Percentiles rank a stretch among this genome's conserved stretches.
Evolutionary conservation across 495 filamentous ascomycete genomes (phyloP).

Genomic region (Penicillium lagena): DNA sequence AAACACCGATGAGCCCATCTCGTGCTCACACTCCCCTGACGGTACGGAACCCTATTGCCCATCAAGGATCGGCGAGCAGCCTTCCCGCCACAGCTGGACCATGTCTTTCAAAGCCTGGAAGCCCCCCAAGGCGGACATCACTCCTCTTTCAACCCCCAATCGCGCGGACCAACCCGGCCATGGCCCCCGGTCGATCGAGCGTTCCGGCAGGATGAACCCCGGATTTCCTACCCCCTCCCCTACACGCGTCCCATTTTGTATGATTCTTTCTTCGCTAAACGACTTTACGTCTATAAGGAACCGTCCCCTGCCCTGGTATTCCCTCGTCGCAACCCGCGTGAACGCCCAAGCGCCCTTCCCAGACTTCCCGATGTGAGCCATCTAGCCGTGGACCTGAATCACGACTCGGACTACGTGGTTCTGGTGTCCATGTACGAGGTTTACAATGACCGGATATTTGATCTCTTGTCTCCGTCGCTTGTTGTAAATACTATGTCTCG

Average conservation of each 20-base stretch:
- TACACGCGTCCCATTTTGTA: constrained; percentile 11
- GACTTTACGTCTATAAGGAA: constrained; percentile 42
- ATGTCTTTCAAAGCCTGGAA: constrained; percentile 24
- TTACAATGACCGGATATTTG: constrained; percentile 97
- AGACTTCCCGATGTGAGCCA: constrained; percentile 68
- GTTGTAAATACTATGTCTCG: constrained; percentile 34
- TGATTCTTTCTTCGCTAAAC: constrained; percentile 28
- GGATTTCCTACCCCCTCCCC: constrained; percentile 9
- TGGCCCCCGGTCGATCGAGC: constrained; percentile 6
- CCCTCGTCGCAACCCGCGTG: constrained; percentile 51
- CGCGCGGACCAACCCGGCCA: constrained; percentile 3
- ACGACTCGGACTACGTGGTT: constrained; percentile 76
- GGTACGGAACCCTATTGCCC: constrained; percentile 33
- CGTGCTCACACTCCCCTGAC: constrained; percentile 39
- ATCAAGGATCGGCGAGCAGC: constrained; percentile 14
- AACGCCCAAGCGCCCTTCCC: constrained; percentile 59
- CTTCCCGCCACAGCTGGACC: constrained; percentile 17
- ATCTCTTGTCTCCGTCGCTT: constrained; percentile 63
- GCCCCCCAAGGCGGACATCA: constrained; percentile 6
- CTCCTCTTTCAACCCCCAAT: constrained; percentile 1
- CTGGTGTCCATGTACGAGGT: constrained; percentile 98
- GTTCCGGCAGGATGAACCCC: constrained; percentile 6
- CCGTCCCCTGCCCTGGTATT: constrained; percentile 40
- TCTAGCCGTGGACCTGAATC: constrained; percentile 59
- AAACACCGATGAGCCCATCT: constrained; percentile 69